These are phyloP conservation scores for Sinapis alba DNA, from an alignment of 441 rosid species.

Conservation along the genomic window DNA sequence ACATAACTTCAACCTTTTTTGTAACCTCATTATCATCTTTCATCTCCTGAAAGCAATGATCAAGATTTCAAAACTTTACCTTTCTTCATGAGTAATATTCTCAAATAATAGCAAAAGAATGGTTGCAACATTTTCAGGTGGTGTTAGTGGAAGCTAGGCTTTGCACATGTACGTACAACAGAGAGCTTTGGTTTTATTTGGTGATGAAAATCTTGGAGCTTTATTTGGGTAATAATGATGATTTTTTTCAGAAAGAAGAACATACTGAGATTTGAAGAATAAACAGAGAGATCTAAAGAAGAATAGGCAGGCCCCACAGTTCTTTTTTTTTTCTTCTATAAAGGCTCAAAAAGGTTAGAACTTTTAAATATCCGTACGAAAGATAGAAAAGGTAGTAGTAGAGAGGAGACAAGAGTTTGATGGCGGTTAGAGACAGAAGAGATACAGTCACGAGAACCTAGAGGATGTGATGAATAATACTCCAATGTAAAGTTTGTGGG, in stretches of 20 bases:
- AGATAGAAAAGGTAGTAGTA: background rate
- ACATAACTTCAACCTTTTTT: background rate
- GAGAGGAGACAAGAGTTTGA: background rate
- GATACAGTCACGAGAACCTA: slow-evolving; percentile 37
- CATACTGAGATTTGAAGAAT: background rate
- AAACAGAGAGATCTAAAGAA: background rate
- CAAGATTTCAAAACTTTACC: background rate
- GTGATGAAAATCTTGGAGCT: background rate
- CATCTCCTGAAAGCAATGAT: background rate
- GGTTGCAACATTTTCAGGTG: background rate
- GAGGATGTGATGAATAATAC: slow-evolving; percentile 34
- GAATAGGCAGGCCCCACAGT: slow-evolving; percentile 2
- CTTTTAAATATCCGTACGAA: slow-evolving; percentile 29
- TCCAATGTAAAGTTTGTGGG: slow-evolving; percentile 14
- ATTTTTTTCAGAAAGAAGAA: background rate
- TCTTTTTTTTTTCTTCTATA: too few relatives aligned
- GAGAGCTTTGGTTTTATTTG: background rate
- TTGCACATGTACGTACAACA: background rate
- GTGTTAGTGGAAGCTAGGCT: background rate
- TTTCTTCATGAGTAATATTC: background rate
- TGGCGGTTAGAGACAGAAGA: slow-evolving; percentile 15
- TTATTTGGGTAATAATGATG: background rate
- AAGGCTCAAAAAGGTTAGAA: background rate
- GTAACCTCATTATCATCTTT: background rate
- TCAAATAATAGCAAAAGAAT: background rate